phyloP scores from a whole-genome alignment of 768 basidiomycete genomes.

The Myochromella boudieri region DNA sequence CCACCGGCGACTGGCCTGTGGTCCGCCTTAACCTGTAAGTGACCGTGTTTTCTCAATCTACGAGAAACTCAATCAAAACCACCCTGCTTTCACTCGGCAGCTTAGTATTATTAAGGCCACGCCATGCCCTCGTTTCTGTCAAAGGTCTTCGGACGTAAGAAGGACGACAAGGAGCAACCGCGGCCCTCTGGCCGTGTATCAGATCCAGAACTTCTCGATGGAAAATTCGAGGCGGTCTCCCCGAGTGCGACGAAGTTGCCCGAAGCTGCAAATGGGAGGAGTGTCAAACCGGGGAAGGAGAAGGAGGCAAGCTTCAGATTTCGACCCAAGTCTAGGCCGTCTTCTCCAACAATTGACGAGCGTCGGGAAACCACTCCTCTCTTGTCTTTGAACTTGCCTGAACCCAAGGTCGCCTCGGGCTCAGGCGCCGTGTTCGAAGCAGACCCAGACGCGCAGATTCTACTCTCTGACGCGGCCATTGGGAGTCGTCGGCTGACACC shows the following conservation, averaged over 20 bases:
- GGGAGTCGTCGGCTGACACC: constrained; percentile 60
- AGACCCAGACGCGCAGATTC: constrained; percentile 46
- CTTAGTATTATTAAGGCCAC: constrained; percentile 27
- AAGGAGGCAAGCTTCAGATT: constrained; percentile 49
- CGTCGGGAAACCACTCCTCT: constrained; percentile 47
- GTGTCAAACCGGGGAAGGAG: constrained; percentile 31
- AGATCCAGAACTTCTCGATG: constrained; percentile 58
- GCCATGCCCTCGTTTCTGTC: constrained; percentile 70
- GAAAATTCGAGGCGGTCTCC: constrained; percentile 72
- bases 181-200: constrained; percentile 30
- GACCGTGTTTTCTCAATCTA: neutral
- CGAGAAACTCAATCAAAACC: constrained; percentile 4
- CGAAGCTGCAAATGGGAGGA: constrained; percentile 30
- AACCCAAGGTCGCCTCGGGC: constrained; percentile 45
- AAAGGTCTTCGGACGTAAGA: constrained; percentile 78
- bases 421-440: constrained; percentile 60
- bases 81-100: constrained; percentile 4
- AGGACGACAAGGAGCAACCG: constrained; percentile 49
- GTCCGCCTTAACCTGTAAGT: constrained; percentile 13
- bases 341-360: constrained; percentile 32
- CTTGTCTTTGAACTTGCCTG: constrained; percentile 63
- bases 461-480: constrained; percentile 54
- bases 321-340: constrained; percentile 42
- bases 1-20: constrained; percentile 13
- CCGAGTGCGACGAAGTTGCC: constrained; percentile 42